Percentiles rank a stretch among this genome's conserved stretches.
phyloP scores from a whole-genome alignment of 306 rosid genomes.

The Lotus japonicus region DNA sequence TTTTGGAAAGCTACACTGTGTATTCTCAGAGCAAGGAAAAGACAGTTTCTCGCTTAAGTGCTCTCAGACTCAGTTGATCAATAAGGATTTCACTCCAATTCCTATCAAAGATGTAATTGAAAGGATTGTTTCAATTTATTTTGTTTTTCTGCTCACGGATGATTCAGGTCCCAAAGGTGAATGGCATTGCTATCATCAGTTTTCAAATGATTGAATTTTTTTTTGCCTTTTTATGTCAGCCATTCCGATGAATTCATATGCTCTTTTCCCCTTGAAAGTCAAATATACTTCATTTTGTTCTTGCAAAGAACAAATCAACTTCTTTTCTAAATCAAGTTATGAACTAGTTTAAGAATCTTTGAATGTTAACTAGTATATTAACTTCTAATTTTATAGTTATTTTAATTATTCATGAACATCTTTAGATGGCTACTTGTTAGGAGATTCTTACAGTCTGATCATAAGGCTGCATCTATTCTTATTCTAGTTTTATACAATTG shows the following conservation, averaged over 20 bases:
- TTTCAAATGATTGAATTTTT: not conserved
- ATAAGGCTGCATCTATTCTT: not conserved
- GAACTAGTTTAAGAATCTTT: slow-evolving; percentile 6
- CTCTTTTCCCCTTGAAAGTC: not conserved
- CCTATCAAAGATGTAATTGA: slow-evolving; percentile 49
- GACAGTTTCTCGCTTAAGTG: slow-evolving; percentile 54
- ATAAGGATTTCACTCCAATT: slow-evolving; percentile 23
- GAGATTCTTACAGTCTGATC: slow-evolving; percentile 8
- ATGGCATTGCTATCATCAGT: not conserved
- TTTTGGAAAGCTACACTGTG: slow-evolving; percentile 51
- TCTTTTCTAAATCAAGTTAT: not conserved
- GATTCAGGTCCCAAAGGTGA: slow-evolving; percentile 11
- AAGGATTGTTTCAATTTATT: slow-evolving; percentile 40
- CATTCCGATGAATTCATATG: slow-evolving; percentile 1
- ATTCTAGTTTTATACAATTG: not conserved
- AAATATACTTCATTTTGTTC: not conserved
- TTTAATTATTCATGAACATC: not conserved
- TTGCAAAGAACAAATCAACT: not conserved
- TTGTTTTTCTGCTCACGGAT: not conserved
- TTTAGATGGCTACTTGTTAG: slow-evolving; percentile 9
- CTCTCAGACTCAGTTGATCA: slow-evolving; percentile 26
- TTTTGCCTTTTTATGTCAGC: not conserved
- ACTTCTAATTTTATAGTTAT: not conserved
- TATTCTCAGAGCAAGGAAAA: slow-evolving; percentile 61
- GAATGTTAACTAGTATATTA: not conserved